Evolutionary conservation across 2,329 filamentous ascomycete species (phyloP), one percentile per base, ranked within the genome.

Genomic region (Diaporthe citrichinensis): DNA sequence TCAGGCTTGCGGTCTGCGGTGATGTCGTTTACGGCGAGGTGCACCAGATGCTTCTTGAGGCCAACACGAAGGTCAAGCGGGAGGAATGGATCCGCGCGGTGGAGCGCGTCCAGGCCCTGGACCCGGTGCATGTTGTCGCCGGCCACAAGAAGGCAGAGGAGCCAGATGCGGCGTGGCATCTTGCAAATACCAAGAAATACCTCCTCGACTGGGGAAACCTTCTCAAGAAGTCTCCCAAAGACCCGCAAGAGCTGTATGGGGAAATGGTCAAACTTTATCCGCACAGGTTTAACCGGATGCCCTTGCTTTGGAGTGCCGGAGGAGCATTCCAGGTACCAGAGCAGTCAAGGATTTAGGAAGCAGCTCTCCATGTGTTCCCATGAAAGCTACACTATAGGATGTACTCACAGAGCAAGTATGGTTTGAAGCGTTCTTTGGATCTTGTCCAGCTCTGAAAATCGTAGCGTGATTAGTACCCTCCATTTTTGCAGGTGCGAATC

Each of bases 11-110:
- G 12, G 67, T 71, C 23, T 51, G 46, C 4, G 67, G 46, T 3
- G 46, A 71, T 39, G 67, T 57, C 25, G 28, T 55, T 10, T 71
- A 71, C 31, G 46, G 67, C 20, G 67, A 71, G 31, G 67, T 71
- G 14, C 67, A 71, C 20, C 67, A 53, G 67, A 53, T 53, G 46
- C 51, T 71, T 3, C 46, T 51, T 6, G 67, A 55, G 25, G 67
- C 67, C 3, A 57, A 55, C 17, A 71, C 67, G 4, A 71, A 51
- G 46, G 44, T 8, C 23, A 71, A 71, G 46, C 67, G 67, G 8
- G 23, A 53, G 12, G 46, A 53, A 23, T 71, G 67, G 46, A 71
- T 71, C 28, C 34, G 28, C 2, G 67, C 67, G 4, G 36, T 71
- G 23, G 67, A 71, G 17, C 20, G 34, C 9, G 51, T 71, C 46